A percentile compares a stretch with the other conserved stretches of the same genome.
These are phyloP conservation scores for Pseudotsuga menziesii DNA, from an alignment of 75 land plant species.

Conservation along the genomic window DNA sequence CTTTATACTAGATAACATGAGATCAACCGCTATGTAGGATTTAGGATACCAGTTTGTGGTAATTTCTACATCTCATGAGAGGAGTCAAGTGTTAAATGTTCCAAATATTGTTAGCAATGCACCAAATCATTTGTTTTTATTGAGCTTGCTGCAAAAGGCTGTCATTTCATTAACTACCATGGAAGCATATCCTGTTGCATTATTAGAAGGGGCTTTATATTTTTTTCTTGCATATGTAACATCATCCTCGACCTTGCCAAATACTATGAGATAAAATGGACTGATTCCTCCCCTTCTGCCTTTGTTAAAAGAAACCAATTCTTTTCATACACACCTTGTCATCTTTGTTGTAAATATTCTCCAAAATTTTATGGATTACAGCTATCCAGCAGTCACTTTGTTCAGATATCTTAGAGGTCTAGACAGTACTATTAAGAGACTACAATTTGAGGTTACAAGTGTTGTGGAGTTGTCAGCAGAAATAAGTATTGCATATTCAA, in stretches of 20 bases:
- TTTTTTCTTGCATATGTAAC: slow-evolving; percentile 80
- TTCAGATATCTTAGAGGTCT: slow-evolving; percentile 87
- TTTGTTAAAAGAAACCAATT: slow-evolving; percentile 67
- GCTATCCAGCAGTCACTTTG: slow-evolving; percentile 81
- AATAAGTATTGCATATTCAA: too few relatives aligned
- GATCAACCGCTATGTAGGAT: slow-evolving; percentile 82
- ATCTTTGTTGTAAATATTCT: slow-evolving; percentile 75
- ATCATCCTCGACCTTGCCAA: slow-evolving; percentile 79
- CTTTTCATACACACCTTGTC: slow-evolving; percentile 78
- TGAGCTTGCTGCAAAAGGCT: slow-evolving; percentile 86
- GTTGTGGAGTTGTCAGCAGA: too few relatives aligned
- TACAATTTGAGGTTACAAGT: too few relatives aligned
- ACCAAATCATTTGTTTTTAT: slow-evolving; percentile 72
- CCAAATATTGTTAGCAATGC: slow-evolving; percentile 74
- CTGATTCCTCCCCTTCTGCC: slow-evolving; percentile 91
- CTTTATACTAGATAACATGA: slow-evolving; percentile 65
- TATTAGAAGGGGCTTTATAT: slow-evolving; percentile 83
- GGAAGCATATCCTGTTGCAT: slow-evolving; percentile 59
- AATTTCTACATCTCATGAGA: slow-evolving; percentile 71
- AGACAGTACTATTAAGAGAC: slow-evolving; percentile 60
- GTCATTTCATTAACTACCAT: slow-evolving; percentile 55
- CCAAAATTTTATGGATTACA: slow-evolving; percentile 96
- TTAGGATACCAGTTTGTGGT: slow-evolving; percentile 80
- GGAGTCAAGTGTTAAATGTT: slow-evolving; percentile 78
- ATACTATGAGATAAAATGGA: slow-evolving; percentile 80